Evolutionary conservation across 176 grass and related monocot genomes (phyloP), one percentile per base, ranked within the genome.

Genomic region (Cenchrus purpureus): DNA sequence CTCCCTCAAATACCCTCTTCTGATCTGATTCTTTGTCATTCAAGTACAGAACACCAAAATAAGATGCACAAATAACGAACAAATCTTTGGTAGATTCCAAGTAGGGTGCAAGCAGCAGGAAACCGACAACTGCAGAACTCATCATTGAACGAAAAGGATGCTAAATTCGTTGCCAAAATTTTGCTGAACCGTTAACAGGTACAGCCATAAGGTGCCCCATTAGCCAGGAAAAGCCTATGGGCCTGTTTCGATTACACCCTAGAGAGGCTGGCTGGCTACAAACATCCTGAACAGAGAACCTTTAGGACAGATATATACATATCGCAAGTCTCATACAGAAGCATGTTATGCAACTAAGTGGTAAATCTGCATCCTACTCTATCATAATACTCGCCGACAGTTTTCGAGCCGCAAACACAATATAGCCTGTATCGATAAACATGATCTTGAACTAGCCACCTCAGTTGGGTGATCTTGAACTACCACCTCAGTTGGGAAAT

Each of bases 291-390:
- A 81, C 71, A 12, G 19, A 10, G 34, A 48, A 55, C 50, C 37
- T 82, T 76, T 6, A 14, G 37, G 19, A 20, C 9, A 55, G 61
- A 68, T 86, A 88, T 79, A 77, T 86, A 77, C 81, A 80, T 76
- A 82, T n/a, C 1, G 3, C 68, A 71, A 71, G 65, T 59, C 29
- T 88, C 78, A 17, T 59, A 25, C 17, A 67, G 58, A 34, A 65
- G 64, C 62, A 61, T 61, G 69, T 52, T 52, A 61, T 59, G 74
- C 79, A 79, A 16, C 60, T 74, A 74, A 53, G 22, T 5, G 5
- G 4, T 42, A 28, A 81, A 5, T 67, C 80, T 75, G 14, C 49
- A 37, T 48, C 72, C 29, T 15, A 48, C 48, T n/a, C 4, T 3
- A 42, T 67, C 70, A 19, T 66, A 19, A 13, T n/a, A 80, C 14